phyloP scores from a whole-genome alignment of 176 grass and related monocot species.

The Oryza meridionalis region DNA sequence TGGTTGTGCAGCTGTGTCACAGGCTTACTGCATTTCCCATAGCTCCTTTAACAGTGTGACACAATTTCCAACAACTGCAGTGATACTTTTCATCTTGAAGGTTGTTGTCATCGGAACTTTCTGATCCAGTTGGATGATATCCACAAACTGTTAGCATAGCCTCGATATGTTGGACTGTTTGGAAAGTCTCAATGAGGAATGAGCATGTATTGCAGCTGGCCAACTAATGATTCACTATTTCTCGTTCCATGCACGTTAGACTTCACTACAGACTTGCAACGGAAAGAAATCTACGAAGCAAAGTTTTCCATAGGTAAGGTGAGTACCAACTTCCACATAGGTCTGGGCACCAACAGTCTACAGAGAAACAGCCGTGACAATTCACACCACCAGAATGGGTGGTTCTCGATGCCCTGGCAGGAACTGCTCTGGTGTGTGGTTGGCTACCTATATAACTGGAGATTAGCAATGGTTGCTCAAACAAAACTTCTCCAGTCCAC shows the following conservation, averaged over 20 bases:
- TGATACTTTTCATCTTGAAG: neutral
- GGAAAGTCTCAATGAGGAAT: neutral
- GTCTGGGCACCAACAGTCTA: neutral
- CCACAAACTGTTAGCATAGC: neutral
- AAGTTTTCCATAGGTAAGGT: neutral
- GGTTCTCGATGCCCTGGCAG: neutral
- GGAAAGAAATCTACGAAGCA: neutral
- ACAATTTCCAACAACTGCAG: neutral
- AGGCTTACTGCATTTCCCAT: neutral
- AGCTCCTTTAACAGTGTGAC: neutral
- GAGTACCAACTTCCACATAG: neutral
- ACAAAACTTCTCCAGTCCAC: neutral
- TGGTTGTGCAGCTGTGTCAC: neutral
- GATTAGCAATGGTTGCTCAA: neutral
- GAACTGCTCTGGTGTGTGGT: neutral
- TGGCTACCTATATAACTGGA: neutral
- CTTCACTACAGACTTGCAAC: neutral
- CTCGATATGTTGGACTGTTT: neutral
- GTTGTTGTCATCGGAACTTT: neutral
- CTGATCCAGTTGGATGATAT: neutral
- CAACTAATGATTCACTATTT: constrained; percentile 1
- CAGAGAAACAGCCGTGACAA: neutral
- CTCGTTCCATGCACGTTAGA: neutral
- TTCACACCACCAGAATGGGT: neutral
- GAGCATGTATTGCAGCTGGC: neutral